Evolutionary conservation across 164 flowering plant genomes (phyloP).

Genomic region (Stephania cephalantha): DNA sequence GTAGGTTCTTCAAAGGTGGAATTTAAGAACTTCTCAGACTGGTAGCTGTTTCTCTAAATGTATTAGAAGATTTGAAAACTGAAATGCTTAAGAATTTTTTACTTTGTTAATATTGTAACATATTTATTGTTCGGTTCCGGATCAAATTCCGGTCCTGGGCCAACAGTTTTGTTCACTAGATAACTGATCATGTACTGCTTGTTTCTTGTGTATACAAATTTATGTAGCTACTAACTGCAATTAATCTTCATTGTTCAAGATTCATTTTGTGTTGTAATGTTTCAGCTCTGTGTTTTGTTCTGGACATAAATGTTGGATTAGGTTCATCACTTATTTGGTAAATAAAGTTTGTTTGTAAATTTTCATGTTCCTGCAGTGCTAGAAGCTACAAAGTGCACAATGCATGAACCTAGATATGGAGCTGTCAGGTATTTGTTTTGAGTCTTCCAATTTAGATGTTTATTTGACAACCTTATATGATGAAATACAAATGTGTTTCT

Average conservation of each 20-base stretch:
- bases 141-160: neutral
- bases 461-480: neutral
- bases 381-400: too few species aligned
- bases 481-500: neutral
- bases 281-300: too few species aligned
- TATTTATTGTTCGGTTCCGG: neutral
- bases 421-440: neutral
- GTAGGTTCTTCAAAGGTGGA: slow-evolving; percentile 32
- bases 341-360: too few species aligned
- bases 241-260: neutral
- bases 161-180: neutral
- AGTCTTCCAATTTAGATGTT: neutral
- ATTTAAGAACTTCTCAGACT: slow-evolving; percentile 64
- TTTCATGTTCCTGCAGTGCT: too few species aligned
- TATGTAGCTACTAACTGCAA: neutral
- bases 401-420: too few species aligned
- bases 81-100: neutral
- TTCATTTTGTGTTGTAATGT: neutral
- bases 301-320: too few species aligned
- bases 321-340: too few species aligned
- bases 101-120: neutral
- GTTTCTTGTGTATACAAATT: neutral
- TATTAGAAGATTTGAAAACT: slow-evolving; percentile 7
- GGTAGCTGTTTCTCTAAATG: slow-evolving; percentile 35
- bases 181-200: neutral